Evolutionary conservation across 495 filamentous ascomycete species (phyloP).

Genomic region (Hypomontagnella monticulosa): DNA sequence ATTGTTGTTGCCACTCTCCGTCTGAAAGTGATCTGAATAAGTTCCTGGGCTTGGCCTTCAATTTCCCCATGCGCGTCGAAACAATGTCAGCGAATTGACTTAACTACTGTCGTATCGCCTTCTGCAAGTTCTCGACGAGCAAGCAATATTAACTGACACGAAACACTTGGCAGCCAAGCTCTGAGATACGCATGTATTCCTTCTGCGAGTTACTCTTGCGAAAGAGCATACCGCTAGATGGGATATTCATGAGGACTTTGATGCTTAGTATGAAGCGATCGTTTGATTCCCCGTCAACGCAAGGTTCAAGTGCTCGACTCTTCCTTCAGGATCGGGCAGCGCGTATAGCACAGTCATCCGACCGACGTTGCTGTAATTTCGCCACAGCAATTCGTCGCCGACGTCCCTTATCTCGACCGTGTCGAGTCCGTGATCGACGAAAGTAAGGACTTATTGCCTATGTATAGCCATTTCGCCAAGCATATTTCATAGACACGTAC

Average conservation of each 20-base stretch:
- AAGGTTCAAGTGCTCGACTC: conserved; percentile 5
- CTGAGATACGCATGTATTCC: conserved; percentile 21
- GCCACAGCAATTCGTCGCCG: conserved; percentile 10
- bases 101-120: conserved; percentile 30
- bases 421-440: conserved; percentile 28
- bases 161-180: conserved; percentile 41
- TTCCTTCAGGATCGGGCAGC: conserved; percentile 30
- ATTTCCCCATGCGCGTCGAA: conserved; percentile 34
- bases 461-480: conserved; percentile 41
- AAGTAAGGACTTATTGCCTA: conserved; percentile 21
- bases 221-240: conserved; percentile 2
- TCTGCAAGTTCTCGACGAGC: conserved; percentile 26
- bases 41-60: conserved; percentile 33
- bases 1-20: conserved; percentile 30
- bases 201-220: conserved; percentile 9
- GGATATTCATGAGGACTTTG: conserved; percentile 3
- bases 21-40: conserved; percentile 31
- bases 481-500: conserved; percentile 32
- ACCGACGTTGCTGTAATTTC: conserved; percentile 21
- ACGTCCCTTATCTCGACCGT: conserved; percentile 10
- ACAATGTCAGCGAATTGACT: conserved; percentile 31
- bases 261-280: conserved; percentile 14
- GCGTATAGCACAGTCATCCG: conserved; percentile 1
- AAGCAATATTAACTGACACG: conserved; percentile 37
- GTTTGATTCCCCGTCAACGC: conserved; percentile 2